Percentiles rank a stretch among this genome's conserved stretches.
Evolutionary conservation across 75 land plant species (phyloP).

Genomic region (Isoetes taiwanensis): DNA sequence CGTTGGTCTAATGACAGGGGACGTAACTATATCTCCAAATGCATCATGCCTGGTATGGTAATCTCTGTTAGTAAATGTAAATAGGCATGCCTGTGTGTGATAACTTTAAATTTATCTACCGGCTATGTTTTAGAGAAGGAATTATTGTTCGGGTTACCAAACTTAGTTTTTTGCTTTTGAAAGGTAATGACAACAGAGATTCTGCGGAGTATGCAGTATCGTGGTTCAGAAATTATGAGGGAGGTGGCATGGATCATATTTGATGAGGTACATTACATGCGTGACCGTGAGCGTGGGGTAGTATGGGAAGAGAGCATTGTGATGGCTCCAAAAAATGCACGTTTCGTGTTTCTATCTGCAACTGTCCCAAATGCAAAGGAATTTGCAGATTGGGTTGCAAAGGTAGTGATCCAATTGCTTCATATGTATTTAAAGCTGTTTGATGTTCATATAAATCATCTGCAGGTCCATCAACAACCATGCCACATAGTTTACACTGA

Average conservation of each 20-base stretch:
- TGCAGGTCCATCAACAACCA: slow-evolving; percentile 94
- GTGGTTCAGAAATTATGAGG: slow-evolving; percentile 77
- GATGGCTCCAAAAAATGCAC: slow-evolving; percentile 93
- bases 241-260: slow-evolving; percentile 99
- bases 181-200: slow-evolving; percentile 99
- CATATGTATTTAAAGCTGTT: neutral
- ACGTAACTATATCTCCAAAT: slow-evolving; percentile 94
- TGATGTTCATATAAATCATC: neutral
- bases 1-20: slow-evolving; percentile 99
- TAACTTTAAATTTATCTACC: neutral
- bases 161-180: slow-evolving; percentile 6
- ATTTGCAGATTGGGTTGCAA: slow-evolving; percentile 99
- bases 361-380: slow-evolving; percentile 99
- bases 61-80: neutral
- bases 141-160: neutral
- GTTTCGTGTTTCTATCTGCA: slow-evolving; percentile 96
- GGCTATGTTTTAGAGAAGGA: neutral
- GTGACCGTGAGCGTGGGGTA: slow-evolving; percentile 93
- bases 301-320: slow-evolving; percentile 99
- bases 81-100: neutral
- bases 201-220: slow-evolving; percentile 99
- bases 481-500: slow-evolving; percentile 99
- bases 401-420: slow-evolving; percentile 48
- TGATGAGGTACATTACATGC: slow-evolving; percentile 99
- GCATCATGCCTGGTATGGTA: slow-evolving; percentile 85